Conservation (phyloP, 169 alveolate genomes). For the Condylostoma magnum region DNA sequence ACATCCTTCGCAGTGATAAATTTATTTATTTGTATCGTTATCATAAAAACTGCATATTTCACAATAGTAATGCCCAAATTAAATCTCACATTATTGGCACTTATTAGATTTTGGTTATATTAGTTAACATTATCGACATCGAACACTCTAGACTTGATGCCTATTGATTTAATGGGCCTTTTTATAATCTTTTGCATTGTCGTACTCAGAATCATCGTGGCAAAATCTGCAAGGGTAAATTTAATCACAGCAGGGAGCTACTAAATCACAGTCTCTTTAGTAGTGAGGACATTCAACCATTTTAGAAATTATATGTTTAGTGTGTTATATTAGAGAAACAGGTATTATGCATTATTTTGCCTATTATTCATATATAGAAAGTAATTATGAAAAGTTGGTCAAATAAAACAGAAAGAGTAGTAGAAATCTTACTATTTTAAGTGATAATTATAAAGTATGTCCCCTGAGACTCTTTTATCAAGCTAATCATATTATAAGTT, state of each 20-base stretch:
- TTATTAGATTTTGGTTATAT: conserved; percentile 1
- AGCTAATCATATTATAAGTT: no score
- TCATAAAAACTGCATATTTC: conserved; percentile 49
- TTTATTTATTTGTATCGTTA: conserved; percentile 50
- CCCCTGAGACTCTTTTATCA: no score
- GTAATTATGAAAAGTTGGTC: no score
- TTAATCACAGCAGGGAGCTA: conserved; percentile 42
- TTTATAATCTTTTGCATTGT: conserved; percentile 40
- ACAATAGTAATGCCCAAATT: conserved; percentile 47
- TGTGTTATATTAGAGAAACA: no score
- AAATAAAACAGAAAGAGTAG: no score
- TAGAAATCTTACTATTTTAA: no score
- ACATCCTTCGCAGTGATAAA: conserved; percentile 80
- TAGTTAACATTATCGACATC: conserved; percentile 33
- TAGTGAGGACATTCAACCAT: conserved; percentile 48
- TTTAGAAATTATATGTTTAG: neutral
- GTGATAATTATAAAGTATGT: no score
- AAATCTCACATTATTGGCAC: conserved; percentile 34
- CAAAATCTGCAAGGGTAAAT: conserved; percentile 58
- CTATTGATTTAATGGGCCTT: conserved; percentile 42
- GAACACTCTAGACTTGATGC: conserved; percentile 29
- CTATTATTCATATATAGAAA: no score
- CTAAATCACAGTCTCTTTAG: conserved; percentile 32
- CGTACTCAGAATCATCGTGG: conserved; percentile 47
- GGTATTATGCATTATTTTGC: no score